A percentile compares a stretch with the other conserved stretches of the same genome.
Conservation (phyloP, 2,329 filamentous ascomycete genomes). For the Phaeosphaeriaceae sp. region DNA sequence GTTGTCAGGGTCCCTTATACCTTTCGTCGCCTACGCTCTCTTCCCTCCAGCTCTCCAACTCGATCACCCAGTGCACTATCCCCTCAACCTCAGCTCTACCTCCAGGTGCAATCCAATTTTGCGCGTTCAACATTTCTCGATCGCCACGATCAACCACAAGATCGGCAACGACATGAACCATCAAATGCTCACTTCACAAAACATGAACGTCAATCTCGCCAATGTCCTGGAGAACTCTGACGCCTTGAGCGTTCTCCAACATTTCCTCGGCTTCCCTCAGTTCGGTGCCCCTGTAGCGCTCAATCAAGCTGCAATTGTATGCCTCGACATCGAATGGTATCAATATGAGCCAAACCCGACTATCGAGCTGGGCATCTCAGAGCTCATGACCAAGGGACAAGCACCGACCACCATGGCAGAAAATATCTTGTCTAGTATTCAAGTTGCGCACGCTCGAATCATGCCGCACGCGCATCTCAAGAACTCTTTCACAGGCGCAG, state of each 20-base stretch:
- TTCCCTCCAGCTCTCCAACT: background rate
- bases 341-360: constrained; percentile 19
- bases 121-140: background rate
- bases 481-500: constrained; percentile 18
- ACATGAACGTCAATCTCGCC: background rate
- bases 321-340: constrained; percentile 25
- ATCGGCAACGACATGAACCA: background rate
- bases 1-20: background rate
- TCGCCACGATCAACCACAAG: background rate
- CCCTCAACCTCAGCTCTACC: background rate
- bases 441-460: constrained; percentile 20
- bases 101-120: background rate
- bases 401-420: constrained; percentile 10
- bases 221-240: background rate
- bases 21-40: background rate
- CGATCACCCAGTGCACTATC: background rate
- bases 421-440: constrained; percentile 15
- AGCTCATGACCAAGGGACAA: constrained; percentile 10
- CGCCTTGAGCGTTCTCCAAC: constrained; percentile 4
- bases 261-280: constrained; percentile 14
- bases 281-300: constrained; percentile 1
- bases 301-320: constrained; percentile 13
- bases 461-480: constrained; percentile 17
- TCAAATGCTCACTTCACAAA: background rate
- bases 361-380: constrained; percentile 26